These are phyloP conservation scores for Dendrobium nobile DNA, from an alignment of 106 monocot species.

Conservation along the genomic window DNA sequence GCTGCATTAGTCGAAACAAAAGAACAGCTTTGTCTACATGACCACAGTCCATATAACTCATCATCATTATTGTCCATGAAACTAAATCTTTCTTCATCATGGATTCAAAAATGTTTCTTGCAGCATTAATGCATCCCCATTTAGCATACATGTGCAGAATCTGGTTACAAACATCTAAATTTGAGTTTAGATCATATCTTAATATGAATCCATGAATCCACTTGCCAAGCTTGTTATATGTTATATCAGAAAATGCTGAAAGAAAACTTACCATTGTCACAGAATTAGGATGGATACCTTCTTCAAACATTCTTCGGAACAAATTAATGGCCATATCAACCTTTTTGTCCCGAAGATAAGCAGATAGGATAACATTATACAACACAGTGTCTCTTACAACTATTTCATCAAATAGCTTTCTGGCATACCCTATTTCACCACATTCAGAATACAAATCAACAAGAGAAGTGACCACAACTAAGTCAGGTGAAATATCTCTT, in stretches of 20 bases:
- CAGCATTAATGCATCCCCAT: constrained; percentile 27
- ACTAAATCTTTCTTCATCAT: constrained; percentile 41
- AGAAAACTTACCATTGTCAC: constrained; percentile 39
- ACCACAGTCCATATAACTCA: constrained; percentile 39
- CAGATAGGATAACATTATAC: constrained; percentile 50
- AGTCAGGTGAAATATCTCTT: constrained; percentile 41
- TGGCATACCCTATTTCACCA: constrained; percentile 21
- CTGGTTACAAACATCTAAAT: constrained; percentile 47
- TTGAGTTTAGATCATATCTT: constrained; percentile 17
- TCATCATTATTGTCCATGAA: constrained; percentile 67
- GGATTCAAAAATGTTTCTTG: constrained; percentile 34
- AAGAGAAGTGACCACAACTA: constrained; percentile 41
- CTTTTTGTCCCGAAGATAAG: constrained; percentile 33
- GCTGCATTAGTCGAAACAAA: constrained; percentile 44
- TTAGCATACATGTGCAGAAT: constrained; percentile 49
- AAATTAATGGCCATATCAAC: constrained; percentile 20
- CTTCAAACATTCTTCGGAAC: constrained; percentile 28
- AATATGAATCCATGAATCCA: constrained; percentile 43
- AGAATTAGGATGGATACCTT: constrained; percentile 29
- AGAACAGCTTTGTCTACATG: constrained; percentile 30
- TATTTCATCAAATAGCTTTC: constrained; percentile 37
- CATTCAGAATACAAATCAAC: constrained; percentile 41
- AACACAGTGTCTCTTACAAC: constrained; percentile 25
- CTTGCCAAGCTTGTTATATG: constrained; percentile 24
- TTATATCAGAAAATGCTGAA: constrained; percentile 28